Conservation (phyloP, 108 stramenopile genomes). For the Fragilariopsis cylindrus region DNA sequence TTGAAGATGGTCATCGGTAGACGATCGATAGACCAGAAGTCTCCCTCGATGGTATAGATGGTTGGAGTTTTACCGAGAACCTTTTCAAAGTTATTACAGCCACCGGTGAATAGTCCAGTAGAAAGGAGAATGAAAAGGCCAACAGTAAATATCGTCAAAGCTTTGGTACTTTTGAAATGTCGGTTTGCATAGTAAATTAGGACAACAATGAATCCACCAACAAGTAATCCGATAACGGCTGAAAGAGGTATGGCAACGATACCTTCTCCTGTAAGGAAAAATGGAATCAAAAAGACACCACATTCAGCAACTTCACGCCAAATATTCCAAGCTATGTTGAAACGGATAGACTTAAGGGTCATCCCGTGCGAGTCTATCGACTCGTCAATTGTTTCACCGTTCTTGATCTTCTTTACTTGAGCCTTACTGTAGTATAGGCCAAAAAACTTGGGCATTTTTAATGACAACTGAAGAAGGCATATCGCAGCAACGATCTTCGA, state of each 20-base stretch:
- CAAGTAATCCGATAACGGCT: slow-evolving; percentile 59
- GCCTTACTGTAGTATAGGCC: slow-evolving; percentile 60
- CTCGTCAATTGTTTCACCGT: slow-evolving; percentile 23
- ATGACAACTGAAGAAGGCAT: slow-evolving; percentile 69
- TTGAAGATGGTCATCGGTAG: slow-evolving; percentile 79
- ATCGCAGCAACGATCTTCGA: slow-evolving; percentile 77
- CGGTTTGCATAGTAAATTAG: slow-evolving; percentile 67
- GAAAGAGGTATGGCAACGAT: slow-evolving; percentile 68
- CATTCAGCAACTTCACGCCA: slow-evolving; percentile 85
- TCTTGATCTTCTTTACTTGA: slow-evolving; percentile 27
- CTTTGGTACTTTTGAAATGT: slow-evolving; percentile 51
- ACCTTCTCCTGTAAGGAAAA: slow-evolving; percentile 64
- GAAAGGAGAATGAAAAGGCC: slow-evolving; percentile 58
- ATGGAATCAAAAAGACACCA: slow-evolving; percentile 83
- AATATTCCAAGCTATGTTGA: slow-evolving; percentile 89
- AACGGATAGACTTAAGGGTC: slow-evolving; percentile 63
- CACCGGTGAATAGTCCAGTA: slow-evolving; percentile 71
- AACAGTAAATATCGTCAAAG: slow-evolving; percentile 61
- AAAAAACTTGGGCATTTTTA: slow-evolving; percentile 78
- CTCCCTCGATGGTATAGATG: slow-evolving; percentile 53
- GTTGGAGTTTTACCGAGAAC: slow-evolving; percentile 53
- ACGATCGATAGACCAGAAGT: slow-evolving; percentile 55
- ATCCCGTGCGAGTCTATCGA: slow-evolving; percentile 44
- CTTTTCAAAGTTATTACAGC: slow-evolving; percentile 70
- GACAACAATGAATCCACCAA: slow-evolving; percentile 50